These are phyloP conservation scores for Fusarium redolens DNA, from an alignment of 2,329 filamentous ascomycete species.

Conservation along the genomic window DNA sequence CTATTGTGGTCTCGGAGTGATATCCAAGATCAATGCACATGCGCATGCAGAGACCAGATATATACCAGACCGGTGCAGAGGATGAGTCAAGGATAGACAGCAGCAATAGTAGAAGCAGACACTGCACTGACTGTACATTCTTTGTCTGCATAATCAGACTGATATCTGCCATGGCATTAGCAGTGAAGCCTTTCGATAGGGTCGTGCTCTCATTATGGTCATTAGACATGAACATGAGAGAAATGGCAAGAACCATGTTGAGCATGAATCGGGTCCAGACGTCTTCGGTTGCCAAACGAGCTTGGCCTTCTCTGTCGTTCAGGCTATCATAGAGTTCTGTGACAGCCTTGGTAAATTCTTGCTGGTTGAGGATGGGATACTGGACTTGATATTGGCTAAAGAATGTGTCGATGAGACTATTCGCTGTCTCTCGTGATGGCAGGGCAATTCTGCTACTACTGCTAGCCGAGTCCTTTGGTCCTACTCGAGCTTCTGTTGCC, in stretches of 20 bases:
- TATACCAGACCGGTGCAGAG: constrained; percentile 14
- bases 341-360: not conserved
- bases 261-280: constrained; percentile 14
- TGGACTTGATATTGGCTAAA: constrained; percentile 16
- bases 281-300: not conserved
- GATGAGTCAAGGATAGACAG: constrained; percentile 10
- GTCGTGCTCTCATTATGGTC: constrained; percentile 4
- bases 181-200: constrained; percentile 1
- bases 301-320: not conserved
- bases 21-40: constrained; percentile 21
- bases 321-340: not conserved
- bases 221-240: not conserved
- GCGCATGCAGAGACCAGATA: constrained; percentile 12
- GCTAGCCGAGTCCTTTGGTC: fast-evolving
- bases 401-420: not conserved
- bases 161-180: constrained; percentile 4
- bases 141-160: constrained; percentile 14
- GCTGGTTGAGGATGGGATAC: constrained; percentile 9
- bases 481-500: not conserved
- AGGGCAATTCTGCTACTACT: not conserved
- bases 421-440: not conserved
- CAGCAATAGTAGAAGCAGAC: not conserved
- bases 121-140: constrained; percentile 11
- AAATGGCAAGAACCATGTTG: constrained; percentile 14
- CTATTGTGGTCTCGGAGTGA: constrained; percentile 7